Evolutionary conservation across 768 basidiomycete genomes (phyloP), one percentile per base, ranked within the genome.

Genomic region (Amanita subjunquillea): DNA sequence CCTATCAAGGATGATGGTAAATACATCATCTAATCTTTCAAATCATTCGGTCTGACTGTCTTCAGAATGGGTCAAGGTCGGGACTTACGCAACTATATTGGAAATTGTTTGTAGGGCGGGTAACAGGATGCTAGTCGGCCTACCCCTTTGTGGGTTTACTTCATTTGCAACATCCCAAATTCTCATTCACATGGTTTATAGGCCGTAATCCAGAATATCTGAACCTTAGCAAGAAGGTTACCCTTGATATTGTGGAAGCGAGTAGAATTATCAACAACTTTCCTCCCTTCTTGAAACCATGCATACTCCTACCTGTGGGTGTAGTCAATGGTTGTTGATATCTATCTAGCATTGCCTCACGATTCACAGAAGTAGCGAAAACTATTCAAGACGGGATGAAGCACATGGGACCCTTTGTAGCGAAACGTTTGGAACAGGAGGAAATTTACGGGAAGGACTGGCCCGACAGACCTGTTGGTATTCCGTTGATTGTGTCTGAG

Each of bases 341-440:
- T 20, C 20, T 38, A 13, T 6, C 38, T 50, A 65, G 62, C 34
- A 46, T 60, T 15, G 55, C 56, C 13, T 54, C 51, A 3, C 46
- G 48, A 9, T 34, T 60, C 15, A 36, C 62, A 3, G 56, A 58
- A 2, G 50, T 50, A 29, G 15, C 39, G 5, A 48, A 57, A 0
- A 50, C 52, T 10, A 34, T 46, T 4, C 54, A 52, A 25, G 53
- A 54, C 13, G 57, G 58, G 53, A 55, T 57, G 12, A 52, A 60
- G 10, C 59, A 62, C 20, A 51, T 72, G 7, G 58, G 56, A n/a
- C 66, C 69, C 0, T 34, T 66, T 5, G 59, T 70, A 2, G 45
- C 58, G 37, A 58, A 63, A 25, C 59, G 66, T 20, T 50, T 63
- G 6, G 43, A 59, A 27, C 60, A 63, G 20, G 60, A 62, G 37